Conservation (phyloP, 352 stramenopile genomes). For the Phytophthora sojae region DNA sequence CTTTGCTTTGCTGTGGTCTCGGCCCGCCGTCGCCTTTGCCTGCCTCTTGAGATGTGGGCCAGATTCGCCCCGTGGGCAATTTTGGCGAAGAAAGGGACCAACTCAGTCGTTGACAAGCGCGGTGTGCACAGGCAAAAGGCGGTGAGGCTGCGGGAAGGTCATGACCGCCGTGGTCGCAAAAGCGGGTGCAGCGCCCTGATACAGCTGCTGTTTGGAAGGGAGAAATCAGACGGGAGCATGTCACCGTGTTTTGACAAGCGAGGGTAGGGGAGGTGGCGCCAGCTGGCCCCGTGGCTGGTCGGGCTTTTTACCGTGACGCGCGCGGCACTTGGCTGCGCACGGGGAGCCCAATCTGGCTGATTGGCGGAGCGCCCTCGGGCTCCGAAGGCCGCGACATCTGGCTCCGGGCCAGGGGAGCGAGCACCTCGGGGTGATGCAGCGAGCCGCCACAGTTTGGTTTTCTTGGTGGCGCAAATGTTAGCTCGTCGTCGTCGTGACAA, state of each 20-base stretch:
- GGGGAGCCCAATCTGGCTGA: conserved; percentile 28
- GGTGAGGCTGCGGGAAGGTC: not conserved
- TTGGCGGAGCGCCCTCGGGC: conserved; percentile 25
- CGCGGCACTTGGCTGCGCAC: conserved; percentile 1
- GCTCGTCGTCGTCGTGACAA: conserved; percentile 4
- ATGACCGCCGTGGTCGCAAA: not conserved
- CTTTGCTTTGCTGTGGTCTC: too few relatives aligned
- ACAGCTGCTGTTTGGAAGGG: not conserved
- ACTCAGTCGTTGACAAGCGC: conserved; percentile 18
- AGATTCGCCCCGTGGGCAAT: not conserved
- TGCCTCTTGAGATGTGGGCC: conserved; percentile 40
- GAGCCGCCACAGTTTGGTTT: not conserved
- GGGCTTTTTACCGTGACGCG: conserved; percentile 15
- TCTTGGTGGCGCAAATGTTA: not conserved
- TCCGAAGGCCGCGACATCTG: conserved; percentile 16
- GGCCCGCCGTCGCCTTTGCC: conserved; percentile 3
- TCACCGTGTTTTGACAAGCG: conserved; percentile 13
- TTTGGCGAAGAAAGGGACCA: conserved; percentile 30
- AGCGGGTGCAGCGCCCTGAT: not conserved
- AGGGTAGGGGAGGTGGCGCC: not conserved
- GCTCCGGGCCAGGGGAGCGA: conserved; percentile 2
- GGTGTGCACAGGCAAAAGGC: conserved; percentile 4
- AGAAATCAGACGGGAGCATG: not conserved
- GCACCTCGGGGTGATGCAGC: not conserved
- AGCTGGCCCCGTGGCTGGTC: conserved; percentile 13